A percentile compares a stretch with the other conserved stretches of the same genome.
phyloP scores from a whole-genome alignment of 805 yeast genomes.

The Kluyveromyces nonfermentans region DNA sequence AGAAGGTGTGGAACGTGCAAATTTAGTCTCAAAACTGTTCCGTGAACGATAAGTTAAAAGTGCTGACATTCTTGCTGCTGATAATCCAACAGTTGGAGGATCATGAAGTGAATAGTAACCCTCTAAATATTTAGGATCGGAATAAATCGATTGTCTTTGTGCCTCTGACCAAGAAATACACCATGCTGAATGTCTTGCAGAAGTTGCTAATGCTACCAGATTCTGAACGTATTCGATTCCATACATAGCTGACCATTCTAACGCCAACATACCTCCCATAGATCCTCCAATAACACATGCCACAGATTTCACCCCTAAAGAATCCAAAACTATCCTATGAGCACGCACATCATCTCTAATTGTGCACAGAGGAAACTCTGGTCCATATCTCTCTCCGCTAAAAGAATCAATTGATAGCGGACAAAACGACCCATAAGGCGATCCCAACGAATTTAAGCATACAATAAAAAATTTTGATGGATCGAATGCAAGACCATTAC shows the following conservation, averaged over 20 bases:
- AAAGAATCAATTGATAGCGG: slow-evolving; percentile 78
- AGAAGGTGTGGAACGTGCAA: slow-evolving; percentile 74
- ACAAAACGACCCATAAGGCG: slow-evolving; percentile 93
- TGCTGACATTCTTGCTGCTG: slow-evolving; percentile 98
- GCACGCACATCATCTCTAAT: slow-evolving; percentile 86
- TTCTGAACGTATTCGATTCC: slow-evolving; percentile 61
- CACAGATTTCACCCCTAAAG: slow-evolving; percentile 64
- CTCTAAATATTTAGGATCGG: slow-evolving; percentile 87
- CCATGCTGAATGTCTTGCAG: slow-evolving; percentile 96
- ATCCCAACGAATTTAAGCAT: slow-evolving; percentile 87
- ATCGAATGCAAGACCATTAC: slow-evolving; percentile 76
- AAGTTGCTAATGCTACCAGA: slow-evolving; percentile 80
- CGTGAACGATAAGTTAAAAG: slow-evolving; percentile 85
- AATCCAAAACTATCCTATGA: slow-evolving; percentile 69
- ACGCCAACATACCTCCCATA: slow-evolving; percentile 96
- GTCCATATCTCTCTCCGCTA: slow-evolving; percentile 75
- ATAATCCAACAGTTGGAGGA: slow-evolving; percentile 77
- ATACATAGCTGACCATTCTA: slow-evolving; percentile 65
- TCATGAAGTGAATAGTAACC: slow-evolving; percentile 76
- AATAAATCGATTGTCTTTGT: slow-evolving; percentile 89
- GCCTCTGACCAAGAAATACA: slow-evolving; percentile 99
- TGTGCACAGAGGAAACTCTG: slow-evolving; percentile 88
- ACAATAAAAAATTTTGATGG: slow-evolving; percentile 78
- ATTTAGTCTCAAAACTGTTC: slow-evolving; percentile 82
- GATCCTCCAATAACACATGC: slow-evolving; percentile 94